A percentile compares a stretch with the other conserved stretches of the same genome.
Conservation (phyloP, 257 asterid genomes). For the Mentha longifolia region DNA sequence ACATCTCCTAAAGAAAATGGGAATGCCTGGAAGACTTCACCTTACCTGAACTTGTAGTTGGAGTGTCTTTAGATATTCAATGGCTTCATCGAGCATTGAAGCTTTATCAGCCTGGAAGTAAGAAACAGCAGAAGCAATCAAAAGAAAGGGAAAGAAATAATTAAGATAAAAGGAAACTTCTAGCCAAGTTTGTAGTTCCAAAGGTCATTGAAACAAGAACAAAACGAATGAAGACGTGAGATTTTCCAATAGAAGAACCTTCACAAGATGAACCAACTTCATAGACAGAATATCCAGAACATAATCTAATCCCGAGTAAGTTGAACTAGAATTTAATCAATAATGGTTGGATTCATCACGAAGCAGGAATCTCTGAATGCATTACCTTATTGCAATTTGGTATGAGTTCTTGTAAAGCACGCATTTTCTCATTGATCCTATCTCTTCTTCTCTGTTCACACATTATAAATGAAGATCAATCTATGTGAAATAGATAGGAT, state of each 20-base stretch:
- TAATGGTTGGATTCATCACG: constrained; percentile 6
- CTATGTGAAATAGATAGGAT: constrained; percentile 5
- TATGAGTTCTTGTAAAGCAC: constrained; percentile 93
- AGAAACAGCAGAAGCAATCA: constrained; percentile 23
- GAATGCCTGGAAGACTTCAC: constrained; percentile 28
- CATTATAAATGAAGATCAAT: constrained; percentile 25
- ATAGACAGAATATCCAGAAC: constrained; percentile 3
- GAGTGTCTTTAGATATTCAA: constrained; percentile 93
- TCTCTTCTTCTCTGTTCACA: constrained; percentile 85
- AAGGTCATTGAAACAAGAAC: constrained; percentile 6
- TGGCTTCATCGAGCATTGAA: constrained; percentile 99
- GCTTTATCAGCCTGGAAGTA: constrained; percentile 89
- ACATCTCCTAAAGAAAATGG: not conserved
- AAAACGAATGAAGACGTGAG: not conserved
- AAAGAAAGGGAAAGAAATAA: constrained; percentile 1
- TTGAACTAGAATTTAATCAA: not conserved
- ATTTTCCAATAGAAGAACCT: not conserved
- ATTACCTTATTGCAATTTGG: constrained; percentile 98
- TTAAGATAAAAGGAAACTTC: not conserved
- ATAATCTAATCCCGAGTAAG: not conserved
- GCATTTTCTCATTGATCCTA: constrained; percentile 97
- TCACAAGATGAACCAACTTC: constrained; percentile 1
- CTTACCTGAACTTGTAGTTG: constrained; percentile 96
- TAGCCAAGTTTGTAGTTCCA: not conserved
- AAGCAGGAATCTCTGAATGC: constrained; percentile 21